Percentiles rank a stretch among this genome's conserved stretches.
phyloP scores from a whole-genome alignment of 306 rosid genomes.

The Pterocarpus macrocarpus region DNA sequence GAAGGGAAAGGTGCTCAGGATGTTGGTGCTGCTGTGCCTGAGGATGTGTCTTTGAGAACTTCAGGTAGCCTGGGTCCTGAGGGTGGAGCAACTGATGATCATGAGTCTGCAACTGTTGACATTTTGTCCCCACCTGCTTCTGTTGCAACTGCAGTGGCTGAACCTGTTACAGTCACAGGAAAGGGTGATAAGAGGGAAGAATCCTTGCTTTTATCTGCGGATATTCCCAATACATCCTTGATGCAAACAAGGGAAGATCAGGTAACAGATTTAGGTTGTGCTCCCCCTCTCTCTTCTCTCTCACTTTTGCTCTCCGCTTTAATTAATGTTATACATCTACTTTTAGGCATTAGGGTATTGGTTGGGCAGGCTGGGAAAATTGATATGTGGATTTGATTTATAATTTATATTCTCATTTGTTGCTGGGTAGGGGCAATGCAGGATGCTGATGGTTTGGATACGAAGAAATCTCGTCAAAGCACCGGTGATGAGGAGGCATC shows the following conservation, averaged over 20 bases:
- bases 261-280: conserved; percentile 96
- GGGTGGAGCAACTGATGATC: conserved; percentile 47
- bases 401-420: conserved; percentile 81
- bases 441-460: conserved; percentile 76
- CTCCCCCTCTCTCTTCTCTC: conserved; percentile 63
- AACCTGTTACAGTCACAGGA: conserved; percentile 39
- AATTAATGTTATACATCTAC: conserved; percentile 35
- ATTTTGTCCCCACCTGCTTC: conserved; percentile 44
- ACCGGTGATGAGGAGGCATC: conserved; percentile 50
- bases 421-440: conserved; percentile 95
- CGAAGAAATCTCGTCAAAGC: conserved; percentile 51
- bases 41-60: conserved; percentile 42
- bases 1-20: conserved; percentile 47
- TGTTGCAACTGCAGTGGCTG: conserved; percentile 48
- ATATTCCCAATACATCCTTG: conserved; percentile 52
- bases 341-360: conserved; percentile 29
- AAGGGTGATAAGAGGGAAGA: conserved; percentile 47
- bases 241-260: conserved; percentile 75
- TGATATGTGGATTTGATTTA: conserved; percentile 57
- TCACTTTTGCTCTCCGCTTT: conserved; percentile 23
- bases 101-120: conserved; percentile 46
- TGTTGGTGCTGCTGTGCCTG: conserved; percentile 45
- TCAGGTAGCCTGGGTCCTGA: conserved; percentile 53
- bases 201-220: conserved; percentile 44
- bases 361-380: conserved; percentile 48